phyloP scores from a whole-genome alignment of 2,329 filamentous ascomycete genomes.

The Diplocarpon mali region DNA sequence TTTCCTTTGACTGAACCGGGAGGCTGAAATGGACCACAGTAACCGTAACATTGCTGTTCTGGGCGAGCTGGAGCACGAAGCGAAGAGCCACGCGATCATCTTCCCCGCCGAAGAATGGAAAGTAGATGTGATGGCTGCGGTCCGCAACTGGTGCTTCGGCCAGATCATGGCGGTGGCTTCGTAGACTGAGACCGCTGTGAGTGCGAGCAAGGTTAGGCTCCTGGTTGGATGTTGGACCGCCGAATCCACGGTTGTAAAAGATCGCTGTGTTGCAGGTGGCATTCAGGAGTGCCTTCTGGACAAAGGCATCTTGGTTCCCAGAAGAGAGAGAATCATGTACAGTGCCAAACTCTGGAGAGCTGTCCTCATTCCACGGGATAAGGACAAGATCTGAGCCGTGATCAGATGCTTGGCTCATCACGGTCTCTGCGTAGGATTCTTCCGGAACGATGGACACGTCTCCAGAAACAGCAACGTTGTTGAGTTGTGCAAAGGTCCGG shows the following conservation, averaged over 20 bases:
- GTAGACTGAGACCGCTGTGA: slow-evolving; percentile 46
- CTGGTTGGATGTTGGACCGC: slow-evolving; percentile 34
- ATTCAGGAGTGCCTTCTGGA: slow-evolving; percentile 53
- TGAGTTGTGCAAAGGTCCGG: slow-evolving; percentile 73
- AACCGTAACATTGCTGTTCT: slow-evolving; percentile 67
- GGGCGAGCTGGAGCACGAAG: slow-evolving; percentile 73
- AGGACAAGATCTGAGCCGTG: slow-evolving; percentile 64
- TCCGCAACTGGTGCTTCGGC: slow-evolving; percentile 48
- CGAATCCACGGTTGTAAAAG: slow-evolving; percentile 65
- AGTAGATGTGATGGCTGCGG: slow-evolving; percentile 71
- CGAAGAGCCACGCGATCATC: slow-evolving; percentile 74
- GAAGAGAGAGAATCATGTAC: slow-evolving; percentile 47
- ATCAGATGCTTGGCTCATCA: slow-evolving; percentile 59
- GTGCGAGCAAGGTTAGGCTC: slow-evolving; percentile 32
- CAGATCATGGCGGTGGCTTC: slow-evolving; percentile 40
- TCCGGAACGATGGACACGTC: slow-evolving; percentile 72
- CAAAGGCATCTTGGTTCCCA: slow-evolving; percentile 59
- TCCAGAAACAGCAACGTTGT: slow-evolving; percentile 73
- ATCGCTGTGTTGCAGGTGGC: slow-evolving; percentile 61
- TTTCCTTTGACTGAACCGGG: slow-evolving; percentile 13
- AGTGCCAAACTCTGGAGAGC: slow-evolving; percentile 49
- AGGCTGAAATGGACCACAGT: slow-evolving; percentile 54
- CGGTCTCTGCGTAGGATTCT: slow-evolving; percentile 64
- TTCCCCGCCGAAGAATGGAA: slow-evolving; percentile 73
- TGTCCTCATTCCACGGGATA: slow-evolving; percentile 81